Conservation (phyloP, 78 protist genomes). For the Goniomonas avonlea region DNA sequence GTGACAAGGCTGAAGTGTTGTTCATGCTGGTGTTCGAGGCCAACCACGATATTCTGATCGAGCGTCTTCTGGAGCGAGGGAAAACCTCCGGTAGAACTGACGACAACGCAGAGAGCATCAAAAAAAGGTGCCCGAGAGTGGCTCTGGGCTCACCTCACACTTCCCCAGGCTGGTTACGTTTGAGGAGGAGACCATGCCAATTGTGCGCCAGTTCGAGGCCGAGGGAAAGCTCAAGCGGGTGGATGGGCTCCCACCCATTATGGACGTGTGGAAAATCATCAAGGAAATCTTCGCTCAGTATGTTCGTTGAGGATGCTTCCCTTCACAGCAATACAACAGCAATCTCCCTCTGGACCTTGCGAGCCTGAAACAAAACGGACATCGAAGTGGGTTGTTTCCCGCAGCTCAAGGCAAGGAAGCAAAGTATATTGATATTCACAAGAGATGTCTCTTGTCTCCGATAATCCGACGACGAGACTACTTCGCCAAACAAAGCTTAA, state of each 20-base stretch:
- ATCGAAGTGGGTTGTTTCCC: too few species aligned
- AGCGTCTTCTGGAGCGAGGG: conserved; percentile 50
- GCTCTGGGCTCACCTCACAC: neutral
- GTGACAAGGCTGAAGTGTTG: neutral
- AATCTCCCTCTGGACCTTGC: too few species aligned
- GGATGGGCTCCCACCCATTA: neutral
- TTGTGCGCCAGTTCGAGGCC: neutral
- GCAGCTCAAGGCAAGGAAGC: too few species aligned
- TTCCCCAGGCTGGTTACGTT: neutral
- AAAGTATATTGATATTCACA: too few species aligned
- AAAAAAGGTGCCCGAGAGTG: conserved; percentile 35
- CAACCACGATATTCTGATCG: conserved; percentile 17
- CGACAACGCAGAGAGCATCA: conserved; percentile 49
- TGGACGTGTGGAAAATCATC: neutral
- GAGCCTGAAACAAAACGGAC: too few species aligned
- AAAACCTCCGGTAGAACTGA: conserved; percentile 48
- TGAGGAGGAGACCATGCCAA: neutral
- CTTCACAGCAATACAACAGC: too few species aligned
- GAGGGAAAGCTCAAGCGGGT: neutral
- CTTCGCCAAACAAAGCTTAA: too few species aligned
- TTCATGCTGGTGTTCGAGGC: conserved; percentile 30
- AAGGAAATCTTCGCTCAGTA: neutral
- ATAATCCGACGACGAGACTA: too few species aligned
- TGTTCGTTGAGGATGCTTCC: neutral
- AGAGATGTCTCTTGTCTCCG: too few species aligned